Percentiles rank a stretch among this genome's conserved stretches.
phyloP scores from a whole-genome alignment of 2,329 filamentous ascomycete species.

The Colletotrichum sp. region DNA sequence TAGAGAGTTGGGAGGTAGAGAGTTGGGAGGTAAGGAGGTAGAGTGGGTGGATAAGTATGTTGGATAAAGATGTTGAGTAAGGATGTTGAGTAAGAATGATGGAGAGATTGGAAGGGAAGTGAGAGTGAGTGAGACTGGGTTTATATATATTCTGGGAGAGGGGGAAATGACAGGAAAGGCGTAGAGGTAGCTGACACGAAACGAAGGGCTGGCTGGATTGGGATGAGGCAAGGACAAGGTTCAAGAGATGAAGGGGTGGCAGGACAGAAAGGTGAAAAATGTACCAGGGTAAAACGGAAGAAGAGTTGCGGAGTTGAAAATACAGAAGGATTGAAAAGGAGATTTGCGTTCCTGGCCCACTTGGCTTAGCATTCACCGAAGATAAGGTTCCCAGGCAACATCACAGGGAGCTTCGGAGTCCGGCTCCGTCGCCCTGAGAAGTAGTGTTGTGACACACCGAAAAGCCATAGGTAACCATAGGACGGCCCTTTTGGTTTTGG shows the following conservation, averaged over 20 bases:
- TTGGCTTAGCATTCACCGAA: neutral
- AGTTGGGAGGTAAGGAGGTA: neutral
- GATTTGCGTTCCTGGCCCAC: neutral
- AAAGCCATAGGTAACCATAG: neutral
- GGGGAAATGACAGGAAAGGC: neutral
- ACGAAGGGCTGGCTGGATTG: neutral
- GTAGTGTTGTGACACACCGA: neutral
- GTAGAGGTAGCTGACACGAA: neutral
- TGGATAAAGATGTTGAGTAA: neutral
- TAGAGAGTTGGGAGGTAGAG: neutral
- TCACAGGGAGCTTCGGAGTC: neutral
- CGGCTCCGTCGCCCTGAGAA: neutral
- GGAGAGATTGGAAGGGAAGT: no score
- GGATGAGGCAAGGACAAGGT: neutral
- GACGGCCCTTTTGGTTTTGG: neutral
- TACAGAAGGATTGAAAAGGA: neutral
- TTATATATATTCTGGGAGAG: neutral
- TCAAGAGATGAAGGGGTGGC: neutral
- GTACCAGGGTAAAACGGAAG: no score
- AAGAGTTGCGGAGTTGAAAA: neutral
- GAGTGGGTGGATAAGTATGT: neutral
- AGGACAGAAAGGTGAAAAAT: neutral
- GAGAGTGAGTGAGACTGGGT: neutral
- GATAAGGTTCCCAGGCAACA: constrained; percentile 3
- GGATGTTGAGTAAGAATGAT: no score